Evolutionary conservation across 108 stramenopile species (phyloP).

Genomic region (Skeletonema menzelii): DNA sequence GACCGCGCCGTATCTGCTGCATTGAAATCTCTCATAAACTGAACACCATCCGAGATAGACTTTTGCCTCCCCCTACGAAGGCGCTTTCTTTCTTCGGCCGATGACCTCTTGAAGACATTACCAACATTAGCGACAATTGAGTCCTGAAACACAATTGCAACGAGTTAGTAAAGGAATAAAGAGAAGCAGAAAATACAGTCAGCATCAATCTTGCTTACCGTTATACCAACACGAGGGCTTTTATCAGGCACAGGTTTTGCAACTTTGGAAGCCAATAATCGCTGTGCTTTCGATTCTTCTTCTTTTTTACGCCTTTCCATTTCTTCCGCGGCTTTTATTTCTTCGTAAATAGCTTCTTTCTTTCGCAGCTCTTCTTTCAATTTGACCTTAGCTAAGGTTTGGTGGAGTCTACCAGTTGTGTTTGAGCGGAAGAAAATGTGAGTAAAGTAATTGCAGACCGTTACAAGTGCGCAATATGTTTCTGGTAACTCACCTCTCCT

Average conservation of each 20-base stretch:
- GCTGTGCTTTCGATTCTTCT: slow-evolving; percentile 2
- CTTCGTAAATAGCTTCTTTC: slow-evolving; percentile 33
- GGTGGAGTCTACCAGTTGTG: slow-evolving; percentile 21
- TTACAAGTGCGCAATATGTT: neutral
- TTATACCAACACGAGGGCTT: neutral
- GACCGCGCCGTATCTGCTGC: neutral
- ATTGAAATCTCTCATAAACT: slow-evolving; percentile 11
- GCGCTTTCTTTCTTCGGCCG: neutral
- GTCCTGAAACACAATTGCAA: neutral
- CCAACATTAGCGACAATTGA: neutral
- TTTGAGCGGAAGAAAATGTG: neutral
- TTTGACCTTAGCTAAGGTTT: slow-evolving; percentile 45
- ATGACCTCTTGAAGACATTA: neutral
- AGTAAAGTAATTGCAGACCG: neutral
- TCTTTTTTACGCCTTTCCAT: slow-evolving; percentile 21
- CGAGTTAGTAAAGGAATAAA: neutral
- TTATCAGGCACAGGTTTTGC: neutral
- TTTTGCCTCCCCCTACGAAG: slow-evolving; percentile 14
- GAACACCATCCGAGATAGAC: slow-evolving; percentile 44
- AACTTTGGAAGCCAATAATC: neutral
- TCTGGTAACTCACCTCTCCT: slow-evolving; percentile 25
- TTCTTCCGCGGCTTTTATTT: slow-evolving; percentile 26
- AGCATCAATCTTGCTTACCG: neutral
- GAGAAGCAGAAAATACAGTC: neutral
- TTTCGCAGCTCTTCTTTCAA: slow-evolving; percentile 34